These are phyloP conservation scores for Torulaspora franciscae DNA, from an alignment of 805 yeast genomes.

Conservation along the genomic window DNA sequence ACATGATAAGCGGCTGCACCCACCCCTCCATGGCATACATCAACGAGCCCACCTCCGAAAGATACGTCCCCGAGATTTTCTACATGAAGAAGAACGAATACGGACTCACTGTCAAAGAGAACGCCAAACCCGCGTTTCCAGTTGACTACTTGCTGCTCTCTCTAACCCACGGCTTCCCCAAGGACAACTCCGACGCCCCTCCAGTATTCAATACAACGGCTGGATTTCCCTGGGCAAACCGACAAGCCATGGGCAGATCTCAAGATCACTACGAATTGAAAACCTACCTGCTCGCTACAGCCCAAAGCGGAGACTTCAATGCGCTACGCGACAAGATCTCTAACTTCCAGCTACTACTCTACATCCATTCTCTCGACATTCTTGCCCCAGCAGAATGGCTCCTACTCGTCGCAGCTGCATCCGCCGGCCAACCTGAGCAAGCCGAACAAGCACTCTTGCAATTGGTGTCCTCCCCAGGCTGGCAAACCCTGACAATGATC, in stretches of 20 bases:
- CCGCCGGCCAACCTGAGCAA: slow-evolving; percentile 43
- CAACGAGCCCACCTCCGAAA: slow-evolving; percentile 60
- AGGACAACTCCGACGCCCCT: slow-evolving; percentile 28
- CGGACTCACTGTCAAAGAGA: slow-evolving; percentile 76
- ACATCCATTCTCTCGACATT: slow-evolving; percentile 52
- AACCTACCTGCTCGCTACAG: slow-evolving; percentile 40
- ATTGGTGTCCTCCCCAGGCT: slow-evolving; percentile 50
- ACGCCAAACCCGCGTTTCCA: slow-evolving; percentile 89
- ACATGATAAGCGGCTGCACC: slow-evolving; percentile 78
- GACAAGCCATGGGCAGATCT: slow-evolving; percentile 67
- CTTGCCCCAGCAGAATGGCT: slow-evolving; percentile 52
- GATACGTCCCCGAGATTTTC: slow-evolving; percentile 94
- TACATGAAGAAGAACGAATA: slow-evolving; percentile 84
- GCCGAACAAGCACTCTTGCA: slow-evolving; percentile 49
- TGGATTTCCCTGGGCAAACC: slow-evolving; percentile 71
- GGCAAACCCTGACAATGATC: slow-evolving; percentile 74
- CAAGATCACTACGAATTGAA: slow-evolving; percentile 60
- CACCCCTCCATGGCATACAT: slow-evolving; percentile 85
- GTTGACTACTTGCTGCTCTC: slow-evolving; percentile 86
- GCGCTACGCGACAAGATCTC: slow-evolving; percentile 40
- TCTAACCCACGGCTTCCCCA: slow-evolving; percentile 89
- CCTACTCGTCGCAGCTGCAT: slow-evolving; percentile 46
- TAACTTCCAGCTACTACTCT: slow-evolving; percentile 75
- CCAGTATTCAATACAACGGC: slow-evolving; percentile 39
- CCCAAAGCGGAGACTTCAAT: slow-evolving; percentile 31